Evolutionary conservation across 306 rosid species (phyloP).

Genomic region (Prunus salicina): DNA sequence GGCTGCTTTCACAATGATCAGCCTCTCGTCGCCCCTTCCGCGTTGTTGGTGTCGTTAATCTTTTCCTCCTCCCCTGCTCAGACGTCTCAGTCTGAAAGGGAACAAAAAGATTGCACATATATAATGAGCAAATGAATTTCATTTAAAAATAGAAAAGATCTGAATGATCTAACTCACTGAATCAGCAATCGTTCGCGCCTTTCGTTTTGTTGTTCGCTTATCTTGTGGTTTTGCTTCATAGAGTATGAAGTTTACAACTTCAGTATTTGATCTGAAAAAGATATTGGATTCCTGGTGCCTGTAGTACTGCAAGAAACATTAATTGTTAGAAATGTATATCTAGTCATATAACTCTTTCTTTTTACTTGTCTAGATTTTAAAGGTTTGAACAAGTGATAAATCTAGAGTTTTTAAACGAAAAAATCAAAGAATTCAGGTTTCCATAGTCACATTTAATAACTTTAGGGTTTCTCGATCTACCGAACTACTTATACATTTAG

Average conservation of each 20-base stretch:
- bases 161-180: too few species aligned
- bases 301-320: conserved; percentile 9
- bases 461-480: neutral
- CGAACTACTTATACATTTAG: neutral
- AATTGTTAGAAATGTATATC: neutral
- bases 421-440: neutral
- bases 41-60: too few species aligned
- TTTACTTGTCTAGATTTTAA: neutral
- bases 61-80: too few species aligned
- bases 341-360: neutral
- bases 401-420: neutral
- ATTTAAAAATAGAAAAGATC: too few species aligned
- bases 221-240: conserved; percentile 14
- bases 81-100: too few species aligned
- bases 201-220: neutral
- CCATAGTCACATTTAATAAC: neutral
- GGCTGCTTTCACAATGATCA: too few species aligned
- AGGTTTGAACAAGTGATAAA: neutral
- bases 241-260: conserved; percentile 17
- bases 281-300: neutral
- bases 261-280: neutral
- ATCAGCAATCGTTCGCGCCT: neutral
- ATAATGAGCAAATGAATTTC: too few species aligned
- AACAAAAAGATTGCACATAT: too few species aligned
- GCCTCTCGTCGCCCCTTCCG: too few species aligned